Base-by-base conservation (phyloP, 2,329 filamentous ascomycete genomes). In the Ophiostoma himal-ulmi region DNA sequence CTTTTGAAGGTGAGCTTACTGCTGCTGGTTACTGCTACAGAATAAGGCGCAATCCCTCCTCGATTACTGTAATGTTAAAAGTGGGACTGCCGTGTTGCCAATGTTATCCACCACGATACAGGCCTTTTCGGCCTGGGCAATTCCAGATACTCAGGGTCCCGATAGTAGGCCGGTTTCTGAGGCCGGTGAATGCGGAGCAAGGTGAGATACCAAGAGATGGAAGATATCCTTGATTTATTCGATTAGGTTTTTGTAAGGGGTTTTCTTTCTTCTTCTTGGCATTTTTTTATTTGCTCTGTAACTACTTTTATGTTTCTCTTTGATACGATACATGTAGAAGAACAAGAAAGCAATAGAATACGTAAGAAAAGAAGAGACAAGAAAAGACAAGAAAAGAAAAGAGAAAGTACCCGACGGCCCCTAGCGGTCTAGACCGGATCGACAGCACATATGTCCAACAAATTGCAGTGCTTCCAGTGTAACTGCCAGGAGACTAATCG, bases 351-450 rank as follows among this genome's bases (percentile, higher is more conserved):
- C 20, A 20, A 60, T 13, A 30, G 6, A 30, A 30, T 30, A 34
- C n/a, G 14, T 11, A 17, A 60, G 54, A 30, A 11, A 5, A 60
- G 54, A 65, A 37, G 6, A 22, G 5, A 17, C 36, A 14, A 39
- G 6, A 57, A 39, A 44, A 41, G 5, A 37, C 22, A 64, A 37
- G 3, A 37, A 20, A 37, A 13, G n/a, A 64, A 37, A 37, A 37
- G 13, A 64, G 14, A 64, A 64, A 64, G 30, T 20, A 10, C 60
- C 52, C n/a, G 7, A 13, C 52, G n/a, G n/a, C 52, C 52, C 48
- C 52, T 57, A 10, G n/a, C 52, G 52, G 52, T 57, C 54, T 60
- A 60, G 54, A 60, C 54, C 54, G 54, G 54, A 60, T 60, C 54
- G 54, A 34, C 54, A 14, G 26, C 54, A 60, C 54, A 13, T 22